Evolutionary conservation across 2,329 filamentous ascomycete genomes (phyloP).

Genomic region (Fonsecaea monophora): DNA sequence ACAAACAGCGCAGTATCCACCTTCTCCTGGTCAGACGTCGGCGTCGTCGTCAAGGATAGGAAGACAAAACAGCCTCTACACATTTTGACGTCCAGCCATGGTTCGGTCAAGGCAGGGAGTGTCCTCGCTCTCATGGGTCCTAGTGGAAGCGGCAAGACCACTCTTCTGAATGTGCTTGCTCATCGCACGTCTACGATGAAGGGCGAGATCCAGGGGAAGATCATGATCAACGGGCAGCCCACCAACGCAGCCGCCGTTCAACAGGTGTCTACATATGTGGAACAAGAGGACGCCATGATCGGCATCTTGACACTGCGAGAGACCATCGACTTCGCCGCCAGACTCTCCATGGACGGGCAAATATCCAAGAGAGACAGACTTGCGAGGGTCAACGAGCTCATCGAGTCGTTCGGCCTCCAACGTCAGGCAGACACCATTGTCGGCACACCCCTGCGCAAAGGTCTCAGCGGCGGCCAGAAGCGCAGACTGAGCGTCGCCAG

Average conservation of each 20-base stretch:
- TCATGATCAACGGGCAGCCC: slow-evolving; percentile 68
- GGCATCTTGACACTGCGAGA: slow-evolving; percentile 81
- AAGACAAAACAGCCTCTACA: slow-evolving; percentile 67
- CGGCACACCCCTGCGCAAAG: slow-evolving; percentile 82
- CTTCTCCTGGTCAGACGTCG: slow-evolving; percentile 71
- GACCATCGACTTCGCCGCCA: slow-evolving; percentile 78
- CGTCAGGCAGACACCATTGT: slow-evolving; percentile 74
- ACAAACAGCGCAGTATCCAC: slow-evolving; percentile 68
- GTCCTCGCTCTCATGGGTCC: slow-evolving; percentile 83
- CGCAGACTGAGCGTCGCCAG: slow-evolving; percentile 78
- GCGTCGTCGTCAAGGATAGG: slow-evolving; percentile 75
- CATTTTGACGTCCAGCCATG: slow-evolving; percentile 69
- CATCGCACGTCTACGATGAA: slow-evolving; percentile 63
- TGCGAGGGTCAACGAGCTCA: slow-evolving; percentile 68
- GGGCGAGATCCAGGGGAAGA: slow-evolving; percentile 60
- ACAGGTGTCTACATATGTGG: slow-evolving; percentile 76
- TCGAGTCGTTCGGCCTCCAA: slow-evolving; percentile 75
- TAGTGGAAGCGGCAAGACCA: slow-evolving; percentile 77
- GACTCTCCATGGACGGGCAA: slow-evolving; percentile 64
- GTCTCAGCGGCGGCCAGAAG: slow-evolving; percentile 86
- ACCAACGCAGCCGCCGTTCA: slow-evolving; percentile 65
- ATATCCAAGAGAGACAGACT: slow-evolving; percentile 65
- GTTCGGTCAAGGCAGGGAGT: slow-evolving; percentile 68
- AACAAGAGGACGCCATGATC: slow-evolving; percentile 85
- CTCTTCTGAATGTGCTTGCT: slow-evolving; percentile 79